phyloP scores from a whole-genome alignment of 2,329 filamentous ascomycete genomes.

The Penicillium sp. region DNA sequence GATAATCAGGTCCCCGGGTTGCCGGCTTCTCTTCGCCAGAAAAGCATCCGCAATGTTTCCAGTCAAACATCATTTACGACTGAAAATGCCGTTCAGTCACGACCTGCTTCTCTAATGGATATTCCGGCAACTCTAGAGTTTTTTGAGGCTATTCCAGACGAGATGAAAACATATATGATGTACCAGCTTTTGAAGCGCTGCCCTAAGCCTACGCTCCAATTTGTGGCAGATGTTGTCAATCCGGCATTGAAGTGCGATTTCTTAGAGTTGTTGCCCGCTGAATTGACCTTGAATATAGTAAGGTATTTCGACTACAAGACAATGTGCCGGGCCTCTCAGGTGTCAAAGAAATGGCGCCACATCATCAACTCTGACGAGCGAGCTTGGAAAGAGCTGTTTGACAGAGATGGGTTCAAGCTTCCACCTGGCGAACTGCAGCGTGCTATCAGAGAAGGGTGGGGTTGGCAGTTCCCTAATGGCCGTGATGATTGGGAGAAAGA shows the following conservation, averaged over 20 bases:
- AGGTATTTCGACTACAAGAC: slow-evolving; percentile 81
- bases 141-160: slow-evolving; percentile 85
- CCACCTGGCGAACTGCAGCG: slow-evolving; percentile 77
- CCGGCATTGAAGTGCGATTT: slow-evolving; percentile 95
- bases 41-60: slow-evolving; percentile 11
- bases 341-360: slow-evolving; percentile 89
- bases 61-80: not conserved
- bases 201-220: slow-evolving; percentile 79
- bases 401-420: slow-evolving; percentile 74
- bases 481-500: slow-evolving; percentile 75
- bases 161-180: slow-evolving; percentile 94
- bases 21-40: slow-evolving; percentile 19
- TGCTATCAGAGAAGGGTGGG: slow-evolving; percentile 90
- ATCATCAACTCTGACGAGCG: slow-evolving; percentile 90
- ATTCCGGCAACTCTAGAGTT: slow-evolving; percentile 82
- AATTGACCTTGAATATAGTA: slow-evolving; percentile 82
- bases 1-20: slow-evolving; percentile 32
- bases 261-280: slow-evolving; percentile 73
- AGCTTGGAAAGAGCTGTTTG: slow-evolving; percentile 90
- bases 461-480: slow-evolving; percentile 86
- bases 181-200: slow-evolving; percentile 90
- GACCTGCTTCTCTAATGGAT: slow-evolving; percentile 59
- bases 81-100: slow-evolving; percentile 22
- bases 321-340: slow-evolving; percentile 84
- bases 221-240: slow-evolving; percentile 87